phyloP scores from a whole-genome alignment of 441 rosid species.

The Metrosideros polymorpha region DNA sequence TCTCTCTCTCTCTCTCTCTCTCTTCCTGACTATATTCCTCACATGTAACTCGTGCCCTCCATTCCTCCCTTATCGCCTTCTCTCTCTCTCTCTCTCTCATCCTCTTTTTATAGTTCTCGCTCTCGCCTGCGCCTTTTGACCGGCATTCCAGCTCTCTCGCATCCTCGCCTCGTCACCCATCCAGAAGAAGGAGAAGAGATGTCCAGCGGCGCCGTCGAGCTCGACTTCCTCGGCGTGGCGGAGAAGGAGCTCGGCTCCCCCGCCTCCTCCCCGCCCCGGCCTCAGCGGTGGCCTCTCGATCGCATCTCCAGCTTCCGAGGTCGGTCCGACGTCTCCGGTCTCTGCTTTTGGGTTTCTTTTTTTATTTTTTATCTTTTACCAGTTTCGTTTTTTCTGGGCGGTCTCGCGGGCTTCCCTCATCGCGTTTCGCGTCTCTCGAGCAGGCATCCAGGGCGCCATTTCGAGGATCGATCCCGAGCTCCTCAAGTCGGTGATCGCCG shows the following conservation, averaged over 20 bases:
- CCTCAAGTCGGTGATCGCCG: constrained; percentile 54
- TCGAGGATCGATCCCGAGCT: constrained; percentile 77
- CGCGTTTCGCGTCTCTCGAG: neutral
- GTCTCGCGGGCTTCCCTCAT: neutral
- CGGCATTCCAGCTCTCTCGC: neutral
- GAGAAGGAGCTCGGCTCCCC: constrained; percentile 13
- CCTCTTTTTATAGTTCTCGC: neutral
- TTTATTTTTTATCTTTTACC: too few relatives aligned
- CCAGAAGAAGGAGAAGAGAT: constrained; percentile 1
- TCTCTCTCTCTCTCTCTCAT: neutral
- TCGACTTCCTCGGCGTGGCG: constrained; percentile 65
- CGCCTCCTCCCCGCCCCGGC: constrained; percentile 20
- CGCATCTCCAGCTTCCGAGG: constrained; percentile 80
- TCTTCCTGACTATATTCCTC: neutral
- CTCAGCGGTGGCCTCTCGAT: constrained; percentile 21
- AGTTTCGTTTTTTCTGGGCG: neutral
- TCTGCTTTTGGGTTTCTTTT: too few relatives aligned
- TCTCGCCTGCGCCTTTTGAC: neutral
- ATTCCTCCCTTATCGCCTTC: neutral
- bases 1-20: neutral
- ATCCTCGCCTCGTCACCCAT: neutral
- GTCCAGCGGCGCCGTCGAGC: constrained; percentile 58
- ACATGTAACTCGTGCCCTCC: constrained; percentile 1
- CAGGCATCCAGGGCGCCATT: constrained; percentile 74
- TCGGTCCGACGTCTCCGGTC: neutral